Conservation (phyloP, 306 rosid genomes). For the Canavalia gladiata region DNA sequence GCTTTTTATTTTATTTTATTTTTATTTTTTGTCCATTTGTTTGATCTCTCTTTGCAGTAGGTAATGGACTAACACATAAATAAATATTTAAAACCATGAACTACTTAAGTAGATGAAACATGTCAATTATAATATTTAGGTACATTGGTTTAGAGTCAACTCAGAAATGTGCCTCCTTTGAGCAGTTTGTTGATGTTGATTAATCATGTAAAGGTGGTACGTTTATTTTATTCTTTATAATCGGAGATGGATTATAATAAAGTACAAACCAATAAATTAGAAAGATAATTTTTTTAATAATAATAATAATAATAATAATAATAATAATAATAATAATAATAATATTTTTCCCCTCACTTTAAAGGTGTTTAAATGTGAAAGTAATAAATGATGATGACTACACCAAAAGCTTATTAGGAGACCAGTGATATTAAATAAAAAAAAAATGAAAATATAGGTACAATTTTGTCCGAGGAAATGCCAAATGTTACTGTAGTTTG, state of each 20-base stretch:
- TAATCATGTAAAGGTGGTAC: slow-evolving; percentile 24
- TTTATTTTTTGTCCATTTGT: not conserved
- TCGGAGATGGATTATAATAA: slow-evolving; percentile 5
- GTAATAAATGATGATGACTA: not conserved
- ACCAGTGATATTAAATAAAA: not conserved
- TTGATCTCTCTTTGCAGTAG: slow-evolving; percentile 34
- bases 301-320: not conserved
- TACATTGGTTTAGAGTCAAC: slow-evolving; percentile 48
- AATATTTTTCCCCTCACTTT: not conserved
- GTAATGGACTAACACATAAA: slow-evolving; percentile 35
- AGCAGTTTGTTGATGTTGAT: slow-evolving; percentile 47
- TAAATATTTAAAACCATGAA: not conserved
- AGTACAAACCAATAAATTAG: slow-evolving; percentile 9
- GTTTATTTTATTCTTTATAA: slow-evolving; percentile 1
- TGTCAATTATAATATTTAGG: not conserved
- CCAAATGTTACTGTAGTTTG: not conserved
- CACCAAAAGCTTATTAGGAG: not conserved
- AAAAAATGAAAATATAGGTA: not conserved
- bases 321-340: not conserved
- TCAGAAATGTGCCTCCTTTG: slow-evolving; percentile 38
- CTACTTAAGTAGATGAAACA: not conserved
- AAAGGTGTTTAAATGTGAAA: not conserved
- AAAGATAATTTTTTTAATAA: not conserved
- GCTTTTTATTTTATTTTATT: not conserved
- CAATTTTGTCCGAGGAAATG: not conserved